These are phyloP conservation scores for Orychophragmus violaceus DNA, from an alignment of 345 rosid genomes.

Conservation along the genomic window DNA sequence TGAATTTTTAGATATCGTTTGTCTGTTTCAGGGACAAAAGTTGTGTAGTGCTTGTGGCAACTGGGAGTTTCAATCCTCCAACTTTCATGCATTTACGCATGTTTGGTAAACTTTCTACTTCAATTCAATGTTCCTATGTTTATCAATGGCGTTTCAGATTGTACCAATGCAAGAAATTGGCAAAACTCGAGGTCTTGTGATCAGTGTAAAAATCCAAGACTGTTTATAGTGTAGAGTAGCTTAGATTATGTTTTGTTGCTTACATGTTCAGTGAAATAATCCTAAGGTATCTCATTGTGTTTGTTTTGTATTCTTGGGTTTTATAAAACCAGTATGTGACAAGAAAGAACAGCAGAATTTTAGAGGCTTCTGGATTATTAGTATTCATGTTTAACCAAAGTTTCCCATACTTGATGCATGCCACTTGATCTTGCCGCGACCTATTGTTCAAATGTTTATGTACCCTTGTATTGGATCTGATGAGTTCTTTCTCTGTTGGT, in stretches of 20 bases:
- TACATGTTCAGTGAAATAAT: background rate
- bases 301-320: background rate
- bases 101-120: too few relatives aligned
- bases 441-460: background rate
- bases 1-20: background rate
- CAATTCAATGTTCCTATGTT: background rate
- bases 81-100: slow-evolving; percentile 91
- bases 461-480: background rate
- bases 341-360: background rate
- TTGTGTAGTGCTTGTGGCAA: slow-evolving; percentile 64
- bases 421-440: background rate
- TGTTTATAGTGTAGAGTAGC: background rate
- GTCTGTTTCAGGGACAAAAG: slow-evolving; percentile 34
- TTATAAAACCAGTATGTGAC: background rate
- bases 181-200: background rate
- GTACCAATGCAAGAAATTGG: background rate
- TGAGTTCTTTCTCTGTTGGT: slow-evolving; percentile 15
- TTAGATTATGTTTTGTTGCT: background rate
- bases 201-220: too few relatives aligned
- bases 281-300: background rate
- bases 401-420: background rate
- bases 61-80: slow-evolving; percentile 97
- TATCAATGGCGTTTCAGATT: background rate
- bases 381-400: background rate
- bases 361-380: slow-evolving; percentile 1